Conservation (phyloP, 2,329 filamentous ascomycete genomes). For the Nemania bipapillata region DNA sequence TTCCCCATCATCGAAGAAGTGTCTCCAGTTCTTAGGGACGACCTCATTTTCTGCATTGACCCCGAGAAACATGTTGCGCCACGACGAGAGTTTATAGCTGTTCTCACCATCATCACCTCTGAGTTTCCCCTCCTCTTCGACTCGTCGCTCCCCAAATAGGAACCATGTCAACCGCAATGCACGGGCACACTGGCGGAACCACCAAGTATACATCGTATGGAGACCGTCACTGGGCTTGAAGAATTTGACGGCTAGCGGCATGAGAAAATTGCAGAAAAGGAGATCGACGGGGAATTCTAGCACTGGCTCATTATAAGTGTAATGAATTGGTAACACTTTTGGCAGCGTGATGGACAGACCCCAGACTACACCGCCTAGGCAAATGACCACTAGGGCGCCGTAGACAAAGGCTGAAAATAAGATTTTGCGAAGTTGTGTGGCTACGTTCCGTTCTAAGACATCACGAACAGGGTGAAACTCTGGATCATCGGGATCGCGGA, state of each 20-base stretch:
- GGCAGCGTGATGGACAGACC: constrained; percentile 75
- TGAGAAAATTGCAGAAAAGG: constrained; percentile 95
- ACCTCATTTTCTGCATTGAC: constrained; percentile 58
- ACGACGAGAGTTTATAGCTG: constrained; percentile 52
- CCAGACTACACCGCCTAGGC: constrained; percentile 96
- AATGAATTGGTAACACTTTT: constrained; percentile 86
- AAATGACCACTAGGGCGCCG: constrained; percentile 89
- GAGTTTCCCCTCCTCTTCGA: constrained; percentile 82
- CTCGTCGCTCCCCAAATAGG: constrained; percentile 83
- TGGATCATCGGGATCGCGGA: constrained; percentile 95
- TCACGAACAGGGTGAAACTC: constrained; percentile 98
- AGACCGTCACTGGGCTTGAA: constrained; percentile 87
- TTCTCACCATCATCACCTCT: constrained; percentile 52
- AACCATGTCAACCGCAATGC: constrained; percentile 87
- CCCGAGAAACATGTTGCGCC: constrained; percentile 60
- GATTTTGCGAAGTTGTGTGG: constrained; percentile 94
- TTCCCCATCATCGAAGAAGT: constrained; percentile 63
- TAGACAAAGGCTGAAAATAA: constrained; percentile 96
- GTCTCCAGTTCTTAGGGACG: constrained; percentile 67
- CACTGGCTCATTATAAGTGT: constrained; percentile 90
- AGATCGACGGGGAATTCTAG: constrained; percentile 94
- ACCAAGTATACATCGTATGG: constrained; percentile 91
- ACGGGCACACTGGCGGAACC: constrained; percentile 89
- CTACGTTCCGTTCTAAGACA: constrained; percentile 90
- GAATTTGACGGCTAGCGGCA: constrained; percentile 84